Conservation (phyloP, 257 asterid genomes). For the Solanum appendiculatum region DNA sequence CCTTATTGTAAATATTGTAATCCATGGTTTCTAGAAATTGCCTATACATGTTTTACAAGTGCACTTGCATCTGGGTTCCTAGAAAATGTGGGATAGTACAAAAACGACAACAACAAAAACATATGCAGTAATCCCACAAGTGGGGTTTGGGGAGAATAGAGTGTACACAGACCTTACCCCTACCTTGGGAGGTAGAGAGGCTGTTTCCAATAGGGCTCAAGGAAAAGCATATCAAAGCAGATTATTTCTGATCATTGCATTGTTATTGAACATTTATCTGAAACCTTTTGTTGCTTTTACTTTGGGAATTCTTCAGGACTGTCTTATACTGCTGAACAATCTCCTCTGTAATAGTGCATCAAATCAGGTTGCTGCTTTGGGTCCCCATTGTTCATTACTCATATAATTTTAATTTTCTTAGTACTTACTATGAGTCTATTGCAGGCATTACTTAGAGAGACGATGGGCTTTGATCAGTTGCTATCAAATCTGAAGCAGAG, state of each 20-base stretch:
- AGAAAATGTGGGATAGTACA: not conserved
- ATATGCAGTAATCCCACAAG: too few species aligned
- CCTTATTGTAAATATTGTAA: not conserved
- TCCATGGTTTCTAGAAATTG: not conserved
- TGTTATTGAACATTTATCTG: too few species aligned
- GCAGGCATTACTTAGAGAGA: slow-evolving; percentile 79
- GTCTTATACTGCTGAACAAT: slow-evolving; percentile 79
- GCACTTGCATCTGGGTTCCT: not conserved
- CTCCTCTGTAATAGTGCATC: slow-evolving; percentile 74
- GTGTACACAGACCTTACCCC: too few species aligned
- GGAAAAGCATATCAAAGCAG: too few species aligned
- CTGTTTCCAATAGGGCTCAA: too few species aligned
- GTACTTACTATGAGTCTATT: slow-evolving; percentile 12
- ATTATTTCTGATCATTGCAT: not conserved
- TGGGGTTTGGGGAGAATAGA: too few species aligned
- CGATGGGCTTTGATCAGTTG: slow-evolving; percentile 80
- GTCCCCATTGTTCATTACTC: not conserved
- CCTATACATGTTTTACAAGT: not conserved
- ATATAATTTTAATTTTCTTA: not conserved
- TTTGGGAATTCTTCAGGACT: slow-evolving; percentile 54
- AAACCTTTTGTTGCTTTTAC: too few species aligned
- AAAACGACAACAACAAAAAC: too few species aligned
- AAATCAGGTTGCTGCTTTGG: slow-evolving; percentile 56
- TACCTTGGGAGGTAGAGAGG: too few species aligned
- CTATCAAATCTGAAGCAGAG: slow-evolving; percentile 67